Evolutionary conservation across 2,329 filamentous ascomycete species (phyloP), one percentile per base, ranked within the genome.

Genomic region (Epichloe coenophiala): DNA sequence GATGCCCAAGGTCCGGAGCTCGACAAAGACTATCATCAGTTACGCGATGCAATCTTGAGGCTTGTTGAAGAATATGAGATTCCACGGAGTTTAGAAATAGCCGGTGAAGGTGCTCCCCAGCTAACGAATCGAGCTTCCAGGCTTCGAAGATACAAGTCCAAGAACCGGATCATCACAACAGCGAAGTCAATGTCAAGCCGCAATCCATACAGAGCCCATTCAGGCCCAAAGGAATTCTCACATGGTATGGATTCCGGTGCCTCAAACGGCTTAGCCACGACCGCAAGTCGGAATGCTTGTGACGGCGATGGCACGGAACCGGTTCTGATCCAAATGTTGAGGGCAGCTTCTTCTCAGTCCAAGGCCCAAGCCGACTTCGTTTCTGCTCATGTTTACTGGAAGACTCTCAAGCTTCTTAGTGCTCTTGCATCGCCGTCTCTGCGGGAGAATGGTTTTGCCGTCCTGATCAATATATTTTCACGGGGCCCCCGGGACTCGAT

Each of bases 21-120:
- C 3, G 82, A 86, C 63, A 86, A 85, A 58, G 86, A 89, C 60
- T 89, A 90, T 57, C 85, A 89, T 60, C 84, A 87, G 55, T 68
- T 94, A 4, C 83, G 90, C 52, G 83, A 88, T 53, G 86, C 87
- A 0, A 86, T 94, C 49, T 69, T 88, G 53, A 89, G 85, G 62
- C 72, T 94, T 4, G 84, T 93, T 1, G 80, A 88, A 59, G 87
- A 94, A 55, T 90, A 85, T 54, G 87, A 93, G 59, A 86, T 89
- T 42, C 83, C 85, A 0, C 80, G 84, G 49, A 79, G 76, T 41
- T 66, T 83, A 11, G 78, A 83, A 44, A 74, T 76, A 4, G 77
- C 78, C 47, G 75, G 73, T 33, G 72, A 75, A 41, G 75, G 75
- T 13, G 78, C 80, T 31, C 23, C 47, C 37, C 81, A 77, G 36